Evolutionary conservation across 2,329 filamentous ascomycete species (phyloP), one percentile per base, ranked within the genome.

Genomic region (Penicillium oxalicum): DNA sequence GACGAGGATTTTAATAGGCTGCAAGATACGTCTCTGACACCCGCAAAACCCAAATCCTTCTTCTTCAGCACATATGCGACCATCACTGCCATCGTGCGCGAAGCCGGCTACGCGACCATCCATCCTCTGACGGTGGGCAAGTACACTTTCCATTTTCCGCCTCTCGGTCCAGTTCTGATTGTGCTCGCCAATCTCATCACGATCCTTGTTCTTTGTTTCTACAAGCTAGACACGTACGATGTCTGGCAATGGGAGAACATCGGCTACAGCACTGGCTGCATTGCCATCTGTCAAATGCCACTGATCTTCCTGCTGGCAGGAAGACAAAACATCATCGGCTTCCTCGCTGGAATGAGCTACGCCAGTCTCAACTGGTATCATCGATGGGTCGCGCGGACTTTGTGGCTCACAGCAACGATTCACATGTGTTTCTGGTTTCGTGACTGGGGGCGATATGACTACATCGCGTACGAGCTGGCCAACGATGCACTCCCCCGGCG

Each of bases 371-470:
- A 78, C 54, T 77, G 74, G 75, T 65, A 77, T 29, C 76, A 79
- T 57, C 69, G 76, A 32, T 78, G 77, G 77, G 67, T 71, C 2
- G 68, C 77, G 2, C 66, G 78, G 7, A 73, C 70, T 1, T 63
- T 81, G 36, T 77, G 78, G 62, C 60, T 81, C 36, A 77, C 75
- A 0, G 71, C 73, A 2, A 75, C 77, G 7, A 72, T 81, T 13
- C 78, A 81, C 53, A 73, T 78, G 70, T 70, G 71, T 3, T 80
- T 77, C 56, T 81, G 76, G 68, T 73, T 79, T 45, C 70, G 70
- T 5, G 71, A 73, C 46, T 81, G 78, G 77, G 70, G 58, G 9
- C 69, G 72, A 37, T 78, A 73, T 45, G 65, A 79, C 45, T 77
- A 78, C 50, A 74, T 80, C 46, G 54, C 57, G 11, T 62, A 70